Base-by-base conservation (phyloP, 768 basidiomycete species). In the Rubroboletus pulcherrimus region DNA sequence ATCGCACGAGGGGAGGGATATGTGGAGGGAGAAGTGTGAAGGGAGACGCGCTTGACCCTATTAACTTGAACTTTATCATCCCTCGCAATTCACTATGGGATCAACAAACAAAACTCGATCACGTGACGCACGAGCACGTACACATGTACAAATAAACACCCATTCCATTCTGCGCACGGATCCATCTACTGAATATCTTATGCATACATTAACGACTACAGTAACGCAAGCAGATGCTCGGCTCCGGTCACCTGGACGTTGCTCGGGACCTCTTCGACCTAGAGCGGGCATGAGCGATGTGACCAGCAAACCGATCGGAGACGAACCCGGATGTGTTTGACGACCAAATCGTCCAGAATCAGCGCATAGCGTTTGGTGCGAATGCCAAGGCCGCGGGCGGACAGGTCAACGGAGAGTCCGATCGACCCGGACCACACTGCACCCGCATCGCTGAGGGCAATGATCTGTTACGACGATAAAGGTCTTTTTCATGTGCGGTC, bases 341-440 rank as follows among this genome's bases (percentile, higher is more conserved):
- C 81, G 57, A 84, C 80, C 51, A 89, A 78, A 65, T 89, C 78
- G 44, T 93, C 86, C 62, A 89, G 62, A 63, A 89, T 72, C 54
- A 89, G 59, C 30, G 83, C 86, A 57, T 82, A 89, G 46, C 86
- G 81, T 26, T 70, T 70, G 34, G 85, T 85, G 49, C 87, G 84
- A 41, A 75, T 62, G 21, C 86, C 86, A 38, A 88, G 63, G 7
- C 82, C 84, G 3, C 68, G 33, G 21, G 55, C 71, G 24, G 76
- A 70, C 24, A 85, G 71, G 66, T 90, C 81, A 63, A 79, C 37
- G 69, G 80, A 62, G 66, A 89, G 71, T 54, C 86, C 79, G 24
- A 89, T 70, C 37, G 72, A 62, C 24, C 68, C 71, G 37, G 84
- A 84, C 84, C 84, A 89, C 51, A 74, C 61, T 14, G 81, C 82